Percentiles rank a stretch among this genome's conserved stretches.
phyloP scores from a whole-genome alignment of 139 green algal species.

The Pseudopediastrum boryanum region DNA sequence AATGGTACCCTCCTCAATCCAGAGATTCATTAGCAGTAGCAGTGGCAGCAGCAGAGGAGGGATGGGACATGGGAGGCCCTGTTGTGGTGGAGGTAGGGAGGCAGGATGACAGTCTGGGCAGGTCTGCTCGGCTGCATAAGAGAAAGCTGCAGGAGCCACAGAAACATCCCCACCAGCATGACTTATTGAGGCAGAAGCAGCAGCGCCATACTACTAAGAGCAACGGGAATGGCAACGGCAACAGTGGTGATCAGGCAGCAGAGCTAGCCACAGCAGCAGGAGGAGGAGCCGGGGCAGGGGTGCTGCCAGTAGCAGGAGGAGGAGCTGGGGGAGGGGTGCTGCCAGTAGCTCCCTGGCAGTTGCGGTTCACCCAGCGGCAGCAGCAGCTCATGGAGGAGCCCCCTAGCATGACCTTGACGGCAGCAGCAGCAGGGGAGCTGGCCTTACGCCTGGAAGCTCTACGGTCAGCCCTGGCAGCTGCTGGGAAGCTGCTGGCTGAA shows the following conservation, averaged over 20 bases:
- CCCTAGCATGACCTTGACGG: neutral
- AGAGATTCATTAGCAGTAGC: constrained; percentile 11
- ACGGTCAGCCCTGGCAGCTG: neutral
- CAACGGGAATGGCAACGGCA: too few species aligned
- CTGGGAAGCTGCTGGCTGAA: too few species aligned
- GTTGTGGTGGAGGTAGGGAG: too few species aligned
- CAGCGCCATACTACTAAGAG: neutral
- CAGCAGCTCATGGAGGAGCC: constrained; percentile 17
- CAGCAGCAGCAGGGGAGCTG: constrained; percentile 11
- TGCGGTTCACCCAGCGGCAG: neutral
- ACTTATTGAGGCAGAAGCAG: neutral
- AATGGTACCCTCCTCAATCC: neutral
- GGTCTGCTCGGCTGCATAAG: constrained; percentile 4
- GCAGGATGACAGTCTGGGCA: neutral
- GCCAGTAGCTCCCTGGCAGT: neutral
- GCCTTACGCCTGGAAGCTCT: constrained; percentile 14
- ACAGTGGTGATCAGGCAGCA: too few species aligned
- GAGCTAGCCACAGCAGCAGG: constrained; percentile 23
- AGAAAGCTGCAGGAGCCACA: too few species aligned
- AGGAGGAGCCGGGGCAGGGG: neutral
- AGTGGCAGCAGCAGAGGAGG: constrained; percentile 20
- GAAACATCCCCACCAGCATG: too few species aligned
- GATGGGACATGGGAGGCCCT: neutral
- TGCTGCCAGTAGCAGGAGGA: neutral
- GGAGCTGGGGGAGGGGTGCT: neutral